Evolutionary conservation across 306 rosid genomes (phyloP).

Genomic region (Vigna angularis): DNA sequence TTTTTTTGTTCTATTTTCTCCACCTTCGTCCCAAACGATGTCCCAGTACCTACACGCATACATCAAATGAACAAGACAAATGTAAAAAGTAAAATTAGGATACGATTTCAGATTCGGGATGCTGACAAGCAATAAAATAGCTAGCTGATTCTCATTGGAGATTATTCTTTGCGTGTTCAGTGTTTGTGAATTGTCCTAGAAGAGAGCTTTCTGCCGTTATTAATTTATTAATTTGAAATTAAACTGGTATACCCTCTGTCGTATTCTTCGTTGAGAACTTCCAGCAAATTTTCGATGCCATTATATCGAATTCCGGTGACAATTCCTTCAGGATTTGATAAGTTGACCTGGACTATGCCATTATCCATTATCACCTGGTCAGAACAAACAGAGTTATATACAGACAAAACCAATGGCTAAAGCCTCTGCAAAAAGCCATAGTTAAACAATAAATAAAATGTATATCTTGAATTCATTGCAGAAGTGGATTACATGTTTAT

Average conservation of each 20-base stretch:
- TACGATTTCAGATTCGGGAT: not conserved
- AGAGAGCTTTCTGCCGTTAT: not conserved
- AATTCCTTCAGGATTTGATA: constrained; percentile 83
- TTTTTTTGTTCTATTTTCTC: constrained; percentile 31
- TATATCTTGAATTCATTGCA: constrained; percentile 31
- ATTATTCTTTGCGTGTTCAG: constrained; percentile 8
- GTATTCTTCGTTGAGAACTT: constrained; percentile 63
- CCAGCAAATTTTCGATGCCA: constrained; percentile 87
- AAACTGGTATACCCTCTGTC: constrained; percentile 50
- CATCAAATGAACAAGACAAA: too few relatives aligned
- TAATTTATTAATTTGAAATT: not conserved
- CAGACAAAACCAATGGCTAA: not conserved
- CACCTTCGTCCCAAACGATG: constrained; percentile 56
- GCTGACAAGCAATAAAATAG: not conserved
- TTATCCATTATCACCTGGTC: constrained; percentile 84
- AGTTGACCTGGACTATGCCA: constrained; percentile 79
- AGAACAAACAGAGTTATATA: not conserved
- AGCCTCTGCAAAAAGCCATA: not conserved
- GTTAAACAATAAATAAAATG: constrained; percentile 12
- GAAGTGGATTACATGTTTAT: constrained; percentile 54
- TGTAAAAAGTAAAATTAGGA: not conserved
- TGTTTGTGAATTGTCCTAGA: constrained; percentile 27
- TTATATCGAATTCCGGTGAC: constrained; percentile 79
- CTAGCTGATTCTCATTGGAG: not conserved
- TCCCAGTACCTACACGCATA: constrained; percentile 52